Evolutionary conservation across 2,329 filamentous ascomycete species (phyloP).

Genomic region (Curvularia sp.): DNA sequence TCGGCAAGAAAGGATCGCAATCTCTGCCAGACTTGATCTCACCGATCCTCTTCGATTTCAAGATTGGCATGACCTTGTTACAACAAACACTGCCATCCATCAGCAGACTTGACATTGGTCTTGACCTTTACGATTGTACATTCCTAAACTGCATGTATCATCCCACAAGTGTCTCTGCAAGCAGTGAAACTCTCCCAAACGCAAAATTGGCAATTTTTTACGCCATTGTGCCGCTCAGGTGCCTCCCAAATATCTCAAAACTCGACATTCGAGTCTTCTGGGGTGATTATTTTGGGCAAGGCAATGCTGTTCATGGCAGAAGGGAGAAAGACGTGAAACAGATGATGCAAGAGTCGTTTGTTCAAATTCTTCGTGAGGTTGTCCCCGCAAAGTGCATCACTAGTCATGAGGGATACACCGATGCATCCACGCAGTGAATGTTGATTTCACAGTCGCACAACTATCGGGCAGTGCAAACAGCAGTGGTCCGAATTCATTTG

Average conservation of each 20-base stretch:
- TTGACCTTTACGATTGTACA: background rate
- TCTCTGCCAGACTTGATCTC: accelerated
- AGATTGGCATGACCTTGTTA: background rate
- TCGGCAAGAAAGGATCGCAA: background rate
- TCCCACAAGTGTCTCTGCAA: too few relatives aligned
- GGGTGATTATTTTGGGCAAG: background rate
- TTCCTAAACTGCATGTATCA: background rate
- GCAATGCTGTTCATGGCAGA: background rate
- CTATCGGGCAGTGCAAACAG: background rate
- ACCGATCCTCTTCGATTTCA: background rate
- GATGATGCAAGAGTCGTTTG: background rate
- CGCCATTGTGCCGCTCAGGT: background rate
- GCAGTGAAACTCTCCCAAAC: background rate
- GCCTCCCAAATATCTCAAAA: background rate
- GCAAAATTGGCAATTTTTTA: background rate
- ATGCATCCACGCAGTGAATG: background rate
- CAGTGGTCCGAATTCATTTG: background rate
- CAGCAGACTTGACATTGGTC: background rate
- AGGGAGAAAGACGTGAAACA: background rate
- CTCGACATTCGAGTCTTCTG: background rate
- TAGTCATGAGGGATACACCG: background rate
- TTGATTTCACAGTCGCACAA: background rate
- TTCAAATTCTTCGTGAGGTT: background rate
- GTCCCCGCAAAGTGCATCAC: background rate
- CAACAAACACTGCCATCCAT: background rate